Evolutionary conservation across 768 basidiomycete genomes (phyloP).

Genomic region (Agrocybe chaxingu): DNA sequence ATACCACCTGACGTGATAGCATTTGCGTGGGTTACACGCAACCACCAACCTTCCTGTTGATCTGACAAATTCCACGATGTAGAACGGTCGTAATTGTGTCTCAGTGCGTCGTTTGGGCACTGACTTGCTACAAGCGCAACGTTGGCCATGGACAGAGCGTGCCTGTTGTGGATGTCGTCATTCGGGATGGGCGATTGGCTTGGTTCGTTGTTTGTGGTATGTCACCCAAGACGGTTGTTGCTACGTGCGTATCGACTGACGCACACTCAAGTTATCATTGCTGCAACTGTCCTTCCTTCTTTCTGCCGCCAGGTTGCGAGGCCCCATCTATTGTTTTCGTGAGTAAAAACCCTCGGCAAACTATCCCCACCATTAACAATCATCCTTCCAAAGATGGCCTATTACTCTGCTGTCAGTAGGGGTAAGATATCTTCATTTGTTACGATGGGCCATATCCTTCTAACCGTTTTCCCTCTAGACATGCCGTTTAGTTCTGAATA

Average conservation of each 20-base stretch:
- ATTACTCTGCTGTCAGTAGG: slow-evolving; percentile 7
- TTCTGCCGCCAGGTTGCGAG: neutral
- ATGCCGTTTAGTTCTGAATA: slow-evolving; percentile 2
- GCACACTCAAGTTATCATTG: neutral
- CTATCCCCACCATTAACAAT: neutral
- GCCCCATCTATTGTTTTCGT: slow-evolving; percentile 10
- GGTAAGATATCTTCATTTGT: slow-evolving; percentile 1
- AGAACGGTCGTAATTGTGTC: neutral
- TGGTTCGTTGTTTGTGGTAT: slow-evolving; percentile 4
- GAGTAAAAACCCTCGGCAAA: neutral
- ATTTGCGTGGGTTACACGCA: neutral
- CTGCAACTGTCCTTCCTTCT: neutral
- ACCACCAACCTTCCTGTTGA: neutral
- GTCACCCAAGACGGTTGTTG: neutral
- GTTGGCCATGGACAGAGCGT: neutral
- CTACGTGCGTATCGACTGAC: neutral
- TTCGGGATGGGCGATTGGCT: slow-evolving; percentile 5
- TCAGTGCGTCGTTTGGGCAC: slow-evolving; percentile 1
- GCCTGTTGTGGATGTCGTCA: neutral
- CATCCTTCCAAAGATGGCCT: slow-evolving; percentile 9
- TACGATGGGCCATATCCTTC: neutral
- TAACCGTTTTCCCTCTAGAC: neutral
- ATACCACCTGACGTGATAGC: slow-evolving; percentile 1
- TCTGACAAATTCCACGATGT: too few species aligned
- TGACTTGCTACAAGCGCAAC: neutral